Evolutionary conservation across 768 basidiomycete genomes (phyloP), one percentile per base, ranked within the genome.

Genomic region (Leccinum variicolor): DNA sequence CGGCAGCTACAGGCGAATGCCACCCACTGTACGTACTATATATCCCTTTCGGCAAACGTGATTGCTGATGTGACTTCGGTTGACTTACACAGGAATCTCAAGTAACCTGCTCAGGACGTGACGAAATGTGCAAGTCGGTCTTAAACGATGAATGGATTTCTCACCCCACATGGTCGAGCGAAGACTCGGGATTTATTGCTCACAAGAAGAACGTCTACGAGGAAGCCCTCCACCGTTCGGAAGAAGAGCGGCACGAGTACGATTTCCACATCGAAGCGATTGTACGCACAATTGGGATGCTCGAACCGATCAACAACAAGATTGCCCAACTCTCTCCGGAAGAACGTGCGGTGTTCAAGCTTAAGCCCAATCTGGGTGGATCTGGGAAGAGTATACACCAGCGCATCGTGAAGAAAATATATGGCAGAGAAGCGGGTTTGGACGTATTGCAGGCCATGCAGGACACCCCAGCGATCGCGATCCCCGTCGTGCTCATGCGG

Each of bases 91-190:
- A 97, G 94, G 95, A 95, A 73, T 84, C 85, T 55, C 87, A 88
- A 53, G 86, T 96, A 14, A 77, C 88, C 0, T 99, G 97, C 68
- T 91, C 95, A 2, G 97, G 97, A 2, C 89, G 97, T 15, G 97
- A 98, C 66, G 91, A 94, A 21, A 95, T 98, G 89, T 98, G 96
- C 73, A 89, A 87, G 67, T 86, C 90, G 7, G 97, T 99, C 5
- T 77, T 99, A 53, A 99, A 99, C 68, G 97, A 99, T 69, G 92
- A 96, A 64, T 99, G 96, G 96, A 89, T 98, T 31, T 94, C 95
- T 5, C 95, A 98, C 69, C 95, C 97, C 1, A 91, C 92, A 2
- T 96, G 93, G 86, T 88, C 90, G 4, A 91, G 88, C 63, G 97
- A 99, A 70, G 95, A 96, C 62, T 86, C 93, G 1, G 93, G 91